These are phyloP conservation scores for Sphaerostilbella broomeana DNA, from an alignment of 2,329 filamentous ascomycete species.

Conservation along the genomic window DNA sequence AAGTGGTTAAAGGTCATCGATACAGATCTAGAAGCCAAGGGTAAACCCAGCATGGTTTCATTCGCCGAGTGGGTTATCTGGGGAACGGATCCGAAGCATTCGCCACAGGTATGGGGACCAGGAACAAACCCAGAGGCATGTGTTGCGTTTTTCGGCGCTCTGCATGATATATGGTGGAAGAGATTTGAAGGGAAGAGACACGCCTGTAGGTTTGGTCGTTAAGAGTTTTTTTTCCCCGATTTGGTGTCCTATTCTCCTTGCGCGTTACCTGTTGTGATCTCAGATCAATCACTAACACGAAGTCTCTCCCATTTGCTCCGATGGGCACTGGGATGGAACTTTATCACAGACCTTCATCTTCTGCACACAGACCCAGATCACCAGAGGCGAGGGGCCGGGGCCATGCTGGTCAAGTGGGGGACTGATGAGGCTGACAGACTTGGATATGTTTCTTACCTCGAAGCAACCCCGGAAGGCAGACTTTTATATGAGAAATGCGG, in stretches of 20 bases:
- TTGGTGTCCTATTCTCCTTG: too few species aligned
- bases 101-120: conserved; percentile 23
- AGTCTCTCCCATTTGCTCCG: too few species aligned
- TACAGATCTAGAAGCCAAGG: conserved; percentile 22
- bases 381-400: conserved; percentile 30
- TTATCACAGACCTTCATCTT: conserved; percentile 30
- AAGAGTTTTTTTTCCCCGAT: too few species aligned
- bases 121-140: conserved; percentile 29
- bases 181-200: conserved; percentile 27
- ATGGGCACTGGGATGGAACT: too few species aligned
- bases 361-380: conserved; percentile 33
- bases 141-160: conserved; percentile 25
- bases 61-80: conserved; percentile 33
- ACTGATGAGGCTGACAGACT: conserved; percentile 31
- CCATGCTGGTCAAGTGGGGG: conserved; percentile 29
- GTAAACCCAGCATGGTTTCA: conserved; percentile 25
- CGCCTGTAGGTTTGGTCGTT: conserved; percentile 31
- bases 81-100: conserved; percentile 16
- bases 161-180: conserved; percentile 25
- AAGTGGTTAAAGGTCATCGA: conserved; percentile 33
- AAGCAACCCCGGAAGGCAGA: conserved; percentile 28
- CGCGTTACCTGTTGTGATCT: too few species aligned
- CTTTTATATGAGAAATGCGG: conserved; percentile 31
- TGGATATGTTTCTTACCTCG: conserved; percentile 30
- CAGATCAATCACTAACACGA: too few species aligned